Conservation (phyloP, 129 eudicot species). For the Tagetes patula region DNA sequence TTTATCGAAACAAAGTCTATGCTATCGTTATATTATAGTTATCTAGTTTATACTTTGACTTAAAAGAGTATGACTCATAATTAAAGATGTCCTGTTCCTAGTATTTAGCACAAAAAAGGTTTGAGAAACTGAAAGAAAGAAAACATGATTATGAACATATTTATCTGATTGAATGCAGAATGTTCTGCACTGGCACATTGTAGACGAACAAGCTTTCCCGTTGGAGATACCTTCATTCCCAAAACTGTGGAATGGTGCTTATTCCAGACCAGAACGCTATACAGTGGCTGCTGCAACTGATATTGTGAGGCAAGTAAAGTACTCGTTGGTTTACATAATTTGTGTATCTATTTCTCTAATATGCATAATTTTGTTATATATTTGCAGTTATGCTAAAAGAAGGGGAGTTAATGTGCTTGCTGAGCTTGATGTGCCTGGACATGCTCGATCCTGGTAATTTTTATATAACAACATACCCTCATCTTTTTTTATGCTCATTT, state of each 20-base stretch:
- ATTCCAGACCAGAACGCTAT: conserved; percentile 73
- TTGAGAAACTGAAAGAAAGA: conserved; percentile 7
- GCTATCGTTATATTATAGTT: neutral
- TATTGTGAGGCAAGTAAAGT: conserved; percentile 70
- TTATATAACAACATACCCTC: neutral
- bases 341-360: conserved; percentile 17
- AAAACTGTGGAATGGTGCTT: conserved; percentile 90
- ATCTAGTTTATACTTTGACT: neutral
- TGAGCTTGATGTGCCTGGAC: conserved; percentile 97
- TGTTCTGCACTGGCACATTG: conserved; percentile 98
- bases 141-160: conserved; percentile 11
- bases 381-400: conserved; percentile 73
- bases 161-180: conserved; percentile 48
- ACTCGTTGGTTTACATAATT: conserved; percentile 4
- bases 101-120: neutral
- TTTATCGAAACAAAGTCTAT: neutral
- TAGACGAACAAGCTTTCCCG: conserved; percentile 87
- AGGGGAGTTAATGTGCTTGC: conserved; percentile 88
- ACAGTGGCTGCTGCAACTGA: conserved; percentile 85
- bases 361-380: conserved; percentile 4
- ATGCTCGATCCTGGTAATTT: conserved; percentile 84
- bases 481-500: neutral
- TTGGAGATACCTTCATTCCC: conserved; percentile 94
- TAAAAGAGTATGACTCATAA: conserved; percentile 12
- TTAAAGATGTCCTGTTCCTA: conserved; percentile 13